Evolutionary conservation across 1,139 yeast genomes (phyloP).

Genomic region (Debaryomyces nepalensis): DNA sequence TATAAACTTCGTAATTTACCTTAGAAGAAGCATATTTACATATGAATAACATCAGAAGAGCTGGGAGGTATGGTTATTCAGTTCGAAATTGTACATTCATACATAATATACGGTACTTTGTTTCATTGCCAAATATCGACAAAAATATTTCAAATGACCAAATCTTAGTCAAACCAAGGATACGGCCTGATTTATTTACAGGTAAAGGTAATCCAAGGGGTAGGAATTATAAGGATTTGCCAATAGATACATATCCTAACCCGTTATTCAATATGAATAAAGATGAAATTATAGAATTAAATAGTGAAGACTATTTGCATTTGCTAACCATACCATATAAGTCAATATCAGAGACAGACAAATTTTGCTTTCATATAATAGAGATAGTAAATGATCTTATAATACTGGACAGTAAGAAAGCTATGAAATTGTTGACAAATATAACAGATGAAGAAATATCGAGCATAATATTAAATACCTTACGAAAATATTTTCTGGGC

Average conservation of each 20-base stretch:
- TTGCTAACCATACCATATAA: constrained; percentile 33
- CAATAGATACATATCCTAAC: constrained; percentile 34
- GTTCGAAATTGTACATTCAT: neutral
- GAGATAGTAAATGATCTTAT: constrained; percentile 36
- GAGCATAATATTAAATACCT: constrained; percentile 19
- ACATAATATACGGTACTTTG: constrained; percentile 1
- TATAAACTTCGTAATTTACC: neutral
- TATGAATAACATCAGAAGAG: constrained; percentile 3
- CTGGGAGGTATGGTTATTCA: neutral
- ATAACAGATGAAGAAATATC: constrained; percentile 24
- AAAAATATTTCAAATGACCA: neutral
- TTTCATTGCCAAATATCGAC: neutral
- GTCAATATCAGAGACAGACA: constrained; percentile 31
- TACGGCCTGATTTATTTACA: constrained; percentile 16
- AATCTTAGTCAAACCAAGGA: constrained; percentile 7
- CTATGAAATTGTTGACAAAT: constrained; percentile 25
- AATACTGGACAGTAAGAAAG: constrained; percentile 29
- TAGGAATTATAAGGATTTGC: constrained; percentile 14
- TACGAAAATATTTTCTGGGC: constrained; percentile 19
- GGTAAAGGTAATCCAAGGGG: constrained; percentile 2
- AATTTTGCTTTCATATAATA: constrained; percentile 35
- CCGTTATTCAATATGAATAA: constrained; percentile 39
- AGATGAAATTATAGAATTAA: constrained; percentile 29
- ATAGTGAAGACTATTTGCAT: constrained; percentile 28
- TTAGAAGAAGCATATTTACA: neutral